Evolutionary conservation across 306 rosid genomes (phyloP), one percentile per base, ranked within the genome.

Genomic region (Carpinus fangiana): DNA sequence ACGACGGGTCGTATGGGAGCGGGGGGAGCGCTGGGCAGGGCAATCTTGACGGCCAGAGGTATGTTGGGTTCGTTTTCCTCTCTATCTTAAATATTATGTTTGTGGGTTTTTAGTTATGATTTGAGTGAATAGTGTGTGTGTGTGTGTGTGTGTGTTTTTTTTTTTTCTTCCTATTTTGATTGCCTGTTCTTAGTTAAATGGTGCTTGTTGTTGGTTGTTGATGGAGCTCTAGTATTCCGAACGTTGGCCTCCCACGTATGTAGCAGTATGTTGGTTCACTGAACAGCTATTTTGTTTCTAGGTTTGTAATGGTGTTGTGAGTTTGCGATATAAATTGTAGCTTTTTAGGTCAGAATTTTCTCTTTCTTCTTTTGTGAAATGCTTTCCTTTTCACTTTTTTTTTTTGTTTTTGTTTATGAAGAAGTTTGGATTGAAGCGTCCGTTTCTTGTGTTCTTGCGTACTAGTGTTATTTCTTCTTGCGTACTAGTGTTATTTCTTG

Each of bases 41-140:
- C 2, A 90, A 88, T 84, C 86, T 87, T 5, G 97, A 93, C 76
- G 93, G 93, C 38, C 90, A 90, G 86, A 93, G 98, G 99, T 95
- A 86, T 54, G 69, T 70, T 18, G 28, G 9, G 4, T 36, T 34
- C 14, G 23, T 26, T 20, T 0, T 2, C 16, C 20, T 48, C 8
- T 45, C 23, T 77, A 2, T 46, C 53, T 53, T 21, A 9, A 75
- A 38, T 34, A 11, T 4, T 1, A 10, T 65, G 13, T 17, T 34
- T 36, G 26, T 1, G 14, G 12, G 64, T 16, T 17, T 8, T 36
- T 6, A 7, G 38, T 12, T 65, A 41, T 38, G 23, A 38, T 38
- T 31, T 36, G 71, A 65, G 50, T 34, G 12, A 16, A 16, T 34
- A 14, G 20, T 1, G 13, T 7, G 50, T 65, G 8, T 20, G 26